Conservation (phyloP, 192 early-diverging fungal species). For the Neocallimastix lanati region DNA sequence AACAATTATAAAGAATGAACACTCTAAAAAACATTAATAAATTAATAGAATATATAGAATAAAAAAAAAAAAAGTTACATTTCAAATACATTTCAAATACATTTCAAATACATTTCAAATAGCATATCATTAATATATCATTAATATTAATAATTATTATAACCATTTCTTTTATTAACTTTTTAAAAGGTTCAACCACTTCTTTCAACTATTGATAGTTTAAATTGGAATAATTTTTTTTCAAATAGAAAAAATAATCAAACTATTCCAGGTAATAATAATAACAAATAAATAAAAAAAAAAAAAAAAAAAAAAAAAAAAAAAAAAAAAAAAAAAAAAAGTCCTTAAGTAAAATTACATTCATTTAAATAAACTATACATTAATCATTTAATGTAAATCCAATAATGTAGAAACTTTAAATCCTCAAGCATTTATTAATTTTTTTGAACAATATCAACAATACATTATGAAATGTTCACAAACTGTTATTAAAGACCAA, state of each 20-base stretch:
- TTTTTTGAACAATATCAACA: neutral
- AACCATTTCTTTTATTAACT: no score
- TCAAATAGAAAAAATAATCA: neutral
- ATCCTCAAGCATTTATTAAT: neutral
- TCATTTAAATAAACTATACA: no score
- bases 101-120: no score
- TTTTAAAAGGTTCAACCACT: neutral
- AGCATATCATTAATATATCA: no score
- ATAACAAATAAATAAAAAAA: neutral
- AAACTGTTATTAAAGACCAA: neutral
- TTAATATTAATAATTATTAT: no score
- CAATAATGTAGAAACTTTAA: neutral
- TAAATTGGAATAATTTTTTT: neutral
- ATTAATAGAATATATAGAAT: no score
- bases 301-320: neutral
- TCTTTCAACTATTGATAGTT: neutral
- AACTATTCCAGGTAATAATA: neutral
- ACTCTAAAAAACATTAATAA: neutral
- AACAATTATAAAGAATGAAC: neutral
- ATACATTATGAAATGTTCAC: neutral
- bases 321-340: no score
- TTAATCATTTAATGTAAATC: no score
- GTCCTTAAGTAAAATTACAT: no score
- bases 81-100: no score
- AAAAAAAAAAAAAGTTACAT: no score